These are phyloP conservation scores for Dothistroma pini DNA, from an alignment of 2,329 filamentous ascomycete species.

Conservation along the genomic window DNA sequence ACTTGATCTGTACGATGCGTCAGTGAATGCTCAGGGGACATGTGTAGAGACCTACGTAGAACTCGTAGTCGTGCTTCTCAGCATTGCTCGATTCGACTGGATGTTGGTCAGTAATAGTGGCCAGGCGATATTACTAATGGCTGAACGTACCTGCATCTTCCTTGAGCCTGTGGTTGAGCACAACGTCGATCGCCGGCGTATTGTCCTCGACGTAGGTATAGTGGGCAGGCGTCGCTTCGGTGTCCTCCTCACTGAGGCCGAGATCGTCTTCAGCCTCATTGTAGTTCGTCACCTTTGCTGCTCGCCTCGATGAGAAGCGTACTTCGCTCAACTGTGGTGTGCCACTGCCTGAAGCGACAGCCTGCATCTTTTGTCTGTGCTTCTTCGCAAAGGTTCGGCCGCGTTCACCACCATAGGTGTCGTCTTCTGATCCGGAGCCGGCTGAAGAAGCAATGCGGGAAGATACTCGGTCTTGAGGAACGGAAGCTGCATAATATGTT, in stretches of 20 bases:
- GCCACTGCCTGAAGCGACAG: slow-evolving; percentile 54
- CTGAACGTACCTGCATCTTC: slow-evolving; percentile 51
- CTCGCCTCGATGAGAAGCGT: slow-evolving; percentile 84
- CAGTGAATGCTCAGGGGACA: slow-evolving; percentile 15
- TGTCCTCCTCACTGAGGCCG: slow-evolving; percentile 58
- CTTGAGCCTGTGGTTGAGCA: slow-evolving; percentile 79
- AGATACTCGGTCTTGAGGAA: slow-evolving; percentile 23
- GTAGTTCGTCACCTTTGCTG: slow-evolving; percentile 68
- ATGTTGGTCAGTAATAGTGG: slow-evolving; percentile 1
- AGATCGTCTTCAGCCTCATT: slow-evolving; percentile 63
- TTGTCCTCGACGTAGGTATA: slow-evolving; percentile 68
- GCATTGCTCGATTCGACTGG: slow-evolving; percentile 36
- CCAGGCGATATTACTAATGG: background rate
- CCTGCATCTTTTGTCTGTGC: slow-evolving; percentile 65
- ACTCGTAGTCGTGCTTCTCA: slow-evolving; percentile 79
- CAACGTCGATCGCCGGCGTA: slow-evolving; percentile 81
- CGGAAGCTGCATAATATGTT: slow-evolving; percentile 35
- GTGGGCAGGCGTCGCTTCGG: slow-evolving; percentile 67
- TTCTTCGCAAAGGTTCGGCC: slow-evolving; percentile 67
- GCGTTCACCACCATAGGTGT: slow-evolving; percentile 73
- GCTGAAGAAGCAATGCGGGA: slow-evolving; percentile 50
- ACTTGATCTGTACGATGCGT: slow-evolving; percentile 69
- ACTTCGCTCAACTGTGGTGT: slow-evolving; percentile 71
- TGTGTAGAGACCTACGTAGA: slow-evolving; percentile 45
- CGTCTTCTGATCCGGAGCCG: slow-evolving; percentile 56